Evolutionary conservation across 768 basidiomycete species (phyloP).

Genomic region (Gyrodon lividus): DNA sequence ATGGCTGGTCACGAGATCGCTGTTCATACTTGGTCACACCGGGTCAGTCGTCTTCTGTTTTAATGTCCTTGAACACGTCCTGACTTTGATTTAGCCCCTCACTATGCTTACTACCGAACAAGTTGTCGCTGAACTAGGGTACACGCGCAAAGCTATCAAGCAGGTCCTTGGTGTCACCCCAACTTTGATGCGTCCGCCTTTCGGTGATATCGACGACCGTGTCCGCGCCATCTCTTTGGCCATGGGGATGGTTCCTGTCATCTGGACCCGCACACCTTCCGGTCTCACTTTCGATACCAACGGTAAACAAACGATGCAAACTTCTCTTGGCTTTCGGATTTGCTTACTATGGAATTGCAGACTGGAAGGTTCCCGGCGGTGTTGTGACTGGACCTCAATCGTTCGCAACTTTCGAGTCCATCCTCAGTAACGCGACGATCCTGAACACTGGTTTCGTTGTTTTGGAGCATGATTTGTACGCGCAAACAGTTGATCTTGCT

Average conservation of each 20-base stretch:
- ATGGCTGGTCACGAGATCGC: slow-evolving; percentile 79
- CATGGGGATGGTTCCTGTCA: slow-evolving; percentile 89
- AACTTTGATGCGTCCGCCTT: slow-evolving; percentile 77
- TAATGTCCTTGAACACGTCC: slow-evolving; percentile 9
- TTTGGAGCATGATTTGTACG: slow-evolving; percentile 82
- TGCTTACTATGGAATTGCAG: slow-evolving; percentile 35
- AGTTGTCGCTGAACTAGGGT: slow-evolving; percentile 92
- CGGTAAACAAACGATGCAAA: slow-evolving; percentile 39
- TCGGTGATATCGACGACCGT: slow-evolving; percentile 88
- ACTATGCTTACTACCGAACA: slow-evolving; percentile 76
- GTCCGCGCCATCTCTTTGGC: slow-evolving; percentile 87
- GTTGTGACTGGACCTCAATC: slow-evolving; percentile 63
- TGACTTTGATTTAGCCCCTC: slow-evolving; percentile 43
- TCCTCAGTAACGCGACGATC: slow-evolving; percentile 66
- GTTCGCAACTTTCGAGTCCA: slow-evolving; percentile 65
- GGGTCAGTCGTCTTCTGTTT: slow-evolving; percentile 34
- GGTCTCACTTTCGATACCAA: slow-evolving; percentile 69
- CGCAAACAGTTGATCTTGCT: slow-evolving; percentile 87
- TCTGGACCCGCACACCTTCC: slow-evolving; percentile 74
- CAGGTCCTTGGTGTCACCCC: slow-evolving; percentile 72
- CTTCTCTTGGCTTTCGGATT: neutral
- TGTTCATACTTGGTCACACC: slow-evolving; percentile 92
- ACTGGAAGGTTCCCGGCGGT: slow-evolving; percentile 88
- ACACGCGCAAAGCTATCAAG: slow-evolving; percentile 86
- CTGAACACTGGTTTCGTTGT: slow-evolving; percentile 80